Conservation (phyloP, 164 flowering plant genomes). For the Magnolia sinica region DNA sequence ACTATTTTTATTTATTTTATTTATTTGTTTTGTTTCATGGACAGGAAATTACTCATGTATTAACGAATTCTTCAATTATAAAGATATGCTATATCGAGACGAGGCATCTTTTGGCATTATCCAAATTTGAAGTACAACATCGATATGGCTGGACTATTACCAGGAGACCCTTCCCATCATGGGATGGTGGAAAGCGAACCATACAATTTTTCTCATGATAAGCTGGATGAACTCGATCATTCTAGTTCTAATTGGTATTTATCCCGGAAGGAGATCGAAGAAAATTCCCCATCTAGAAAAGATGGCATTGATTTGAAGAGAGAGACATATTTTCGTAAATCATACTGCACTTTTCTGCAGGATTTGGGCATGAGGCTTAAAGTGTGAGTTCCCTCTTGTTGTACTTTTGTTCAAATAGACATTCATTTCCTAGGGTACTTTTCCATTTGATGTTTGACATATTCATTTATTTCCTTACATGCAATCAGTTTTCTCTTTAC, state of each 20-base stretch:
- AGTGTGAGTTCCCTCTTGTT: constrained; percentile 52
- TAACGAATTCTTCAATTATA: neutral
- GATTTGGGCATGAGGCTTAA: constrained; percentile 78
- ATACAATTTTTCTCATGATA: constrained; percentile 38
- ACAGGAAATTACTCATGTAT: neutral
- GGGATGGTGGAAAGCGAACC: constrained; percentile 37
- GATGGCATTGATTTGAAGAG: constrained; percentile 77
- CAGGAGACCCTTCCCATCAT: constrained; percentile 49
- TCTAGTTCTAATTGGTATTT: constrained; percentile 50
- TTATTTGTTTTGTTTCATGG: neutral
- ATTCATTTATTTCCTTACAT: too few species aligned
- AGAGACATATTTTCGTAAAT: constrained; percentile 66
- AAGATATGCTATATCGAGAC: neutral
- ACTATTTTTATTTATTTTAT: neutral
- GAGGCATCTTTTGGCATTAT: neutral
- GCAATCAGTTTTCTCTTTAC: too few species aligned
- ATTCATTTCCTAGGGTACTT: too few species aligned
- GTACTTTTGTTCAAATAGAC: too few species aligned
- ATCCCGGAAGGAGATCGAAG: constrained; percentile 68
- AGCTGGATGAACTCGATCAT: constrained; percentile 39
- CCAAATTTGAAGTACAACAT: neutral
- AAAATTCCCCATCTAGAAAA: constrained; percentile 61
- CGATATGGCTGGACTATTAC: constrained; percentile 45
- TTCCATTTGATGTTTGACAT: too few species aligned
- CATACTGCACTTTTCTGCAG: constrained; percentile 76